phyloP scores from a whole-genome alignment of 345 rosid genomes.

The Combretum micranthum region DNA sequence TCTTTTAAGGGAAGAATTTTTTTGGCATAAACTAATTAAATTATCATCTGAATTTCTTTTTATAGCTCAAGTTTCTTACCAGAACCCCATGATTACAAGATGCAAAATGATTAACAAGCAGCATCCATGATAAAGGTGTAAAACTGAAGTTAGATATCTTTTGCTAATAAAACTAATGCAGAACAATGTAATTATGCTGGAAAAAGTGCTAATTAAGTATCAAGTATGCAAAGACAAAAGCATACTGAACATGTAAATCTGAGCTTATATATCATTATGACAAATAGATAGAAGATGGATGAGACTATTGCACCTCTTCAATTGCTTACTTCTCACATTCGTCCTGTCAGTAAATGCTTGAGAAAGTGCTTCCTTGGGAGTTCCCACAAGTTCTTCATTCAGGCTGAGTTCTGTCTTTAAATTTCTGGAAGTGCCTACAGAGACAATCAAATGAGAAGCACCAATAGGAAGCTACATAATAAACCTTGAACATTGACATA shows the following conservation, averaged over 20 bases:
- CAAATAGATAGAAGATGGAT: slow-evolving; percentile 8
- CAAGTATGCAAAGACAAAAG: background rate
- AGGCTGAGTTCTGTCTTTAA: slow-evolving; percentile 72
- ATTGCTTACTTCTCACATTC: slow-evolving; percentile 62
- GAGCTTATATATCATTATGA: no score
- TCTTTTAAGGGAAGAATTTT: no score
- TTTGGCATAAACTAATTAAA: no score
- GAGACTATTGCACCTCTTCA: slow-evolving; percentile 45
- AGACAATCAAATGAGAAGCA: background rate
- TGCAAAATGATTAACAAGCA: no score
- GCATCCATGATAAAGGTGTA: no score
- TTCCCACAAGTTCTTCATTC: slow-evolving; percentile 74
- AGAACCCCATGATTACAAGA: no score
- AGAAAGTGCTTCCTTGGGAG: slow-evolving; percentile 74
- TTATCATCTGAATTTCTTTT: no score
- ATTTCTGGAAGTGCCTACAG: slow-evolving; percentile 75
- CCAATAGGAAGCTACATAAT: background rate
- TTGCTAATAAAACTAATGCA: background rate
- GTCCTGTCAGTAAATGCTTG: slow-evolving; percentile 67
- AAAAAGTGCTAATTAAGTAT: background rate
- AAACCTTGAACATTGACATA: slow-evolving; percentile 26
- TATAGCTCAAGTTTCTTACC: no score
- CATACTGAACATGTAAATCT: background rate
- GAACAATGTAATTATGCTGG: background rate
- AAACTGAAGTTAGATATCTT: background rate